A percentile compares a stretch with the other conserved stretches of the same genome.
Conservation (phyloP, 768 basidiomycete species). For the Lentinula sp. region DNA sequence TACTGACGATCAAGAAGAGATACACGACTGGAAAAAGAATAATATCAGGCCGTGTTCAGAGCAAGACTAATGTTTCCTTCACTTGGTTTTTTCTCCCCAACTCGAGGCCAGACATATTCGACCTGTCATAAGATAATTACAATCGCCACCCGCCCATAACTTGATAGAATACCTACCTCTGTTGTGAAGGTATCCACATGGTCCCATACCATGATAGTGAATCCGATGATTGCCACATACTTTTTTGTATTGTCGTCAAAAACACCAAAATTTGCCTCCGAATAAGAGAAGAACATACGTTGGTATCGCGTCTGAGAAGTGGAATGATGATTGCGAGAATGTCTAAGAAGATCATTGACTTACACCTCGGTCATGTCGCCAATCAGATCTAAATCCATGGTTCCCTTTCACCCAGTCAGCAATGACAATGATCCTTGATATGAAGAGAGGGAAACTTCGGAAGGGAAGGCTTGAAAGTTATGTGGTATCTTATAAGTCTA, state of each 20-base stretch:
- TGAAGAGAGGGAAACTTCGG: too few relatives aligned
- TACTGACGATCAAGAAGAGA: neutral
- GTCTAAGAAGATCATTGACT: neutral
- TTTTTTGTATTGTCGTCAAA: neutral
- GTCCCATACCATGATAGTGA: constrained; percentile 2
- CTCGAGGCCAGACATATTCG: neutral
- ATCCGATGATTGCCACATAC: neutral
- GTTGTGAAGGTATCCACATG: constrained; percentile 1
- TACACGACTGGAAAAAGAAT: neutral
- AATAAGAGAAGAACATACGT: neutral
- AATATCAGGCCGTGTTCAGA: neutral
- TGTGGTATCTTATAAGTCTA: too few relatives aligned
- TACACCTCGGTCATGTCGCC: neutral
- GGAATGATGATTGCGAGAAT: neutral
- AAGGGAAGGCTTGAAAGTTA: too few relatives aligned
- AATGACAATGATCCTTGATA: too few relatives aligned
- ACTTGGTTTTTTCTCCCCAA: constrained; percentile 2
- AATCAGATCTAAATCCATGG: neutral
- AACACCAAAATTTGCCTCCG: too few relatives aligned
- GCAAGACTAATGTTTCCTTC: too few relatives aligned
- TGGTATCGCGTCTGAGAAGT: neutral
- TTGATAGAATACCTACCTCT: neutral
- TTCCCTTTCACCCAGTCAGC: too few relatives aligned
- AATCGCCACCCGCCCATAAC: neutral
- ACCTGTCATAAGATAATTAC: neutral